Conservation (phyloP, 371 early-diverging fungal genomes). For the Apophysomyces ossiformis region DNA sequence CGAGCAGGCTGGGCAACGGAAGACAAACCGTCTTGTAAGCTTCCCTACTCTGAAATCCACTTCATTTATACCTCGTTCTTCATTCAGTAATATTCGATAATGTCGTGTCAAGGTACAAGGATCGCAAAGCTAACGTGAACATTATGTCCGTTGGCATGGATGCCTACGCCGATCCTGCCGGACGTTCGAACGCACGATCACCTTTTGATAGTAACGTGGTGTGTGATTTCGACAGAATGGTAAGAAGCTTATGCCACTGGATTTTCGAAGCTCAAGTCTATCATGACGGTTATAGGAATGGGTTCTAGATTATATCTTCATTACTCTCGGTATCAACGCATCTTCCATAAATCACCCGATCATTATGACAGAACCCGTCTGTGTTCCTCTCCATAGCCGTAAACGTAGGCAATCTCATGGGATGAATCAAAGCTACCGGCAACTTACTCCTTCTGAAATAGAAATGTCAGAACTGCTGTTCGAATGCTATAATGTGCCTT, state of each 20-base stretch:
- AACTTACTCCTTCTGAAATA: conserved; percentile 20
- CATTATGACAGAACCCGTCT: conserved; percentile 85
- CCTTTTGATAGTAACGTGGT: conserved; percentile 79
- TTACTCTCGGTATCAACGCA: conserved; percentile 77
- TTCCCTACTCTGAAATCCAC: not conserved
- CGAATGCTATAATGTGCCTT: conserved; percentile 81
- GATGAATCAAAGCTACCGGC: not conserved
- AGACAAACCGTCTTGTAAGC: conserved; percentile 61
- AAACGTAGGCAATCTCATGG: conserved; percentile 48
- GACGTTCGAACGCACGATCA: conserved; percentile 69
- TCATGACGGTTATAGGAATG: conserved; percentile 62
- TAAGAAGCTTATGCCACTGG: conserved; percentile 18
- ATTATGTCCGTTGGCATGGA: conserved; percentile 79
- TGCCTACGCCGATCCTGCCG: conserved; percentile 70
- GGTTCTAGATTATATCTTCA: conserved; percentile 84
- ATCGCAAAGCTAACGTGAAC: conserved; percentile 67
- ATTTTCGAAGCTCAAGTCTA: not conserved
- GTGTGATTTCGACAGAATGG: conserved; percentile 74
- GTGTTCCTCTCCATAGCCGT: conserved; percentile 76
- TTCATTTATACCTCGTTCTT: not conserved
- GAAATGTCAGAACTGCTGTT: conserved; percentile 87
- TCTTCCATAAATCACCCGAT: conserved; percentile 75
- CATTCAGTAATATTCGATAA: conserved; percentile 79
- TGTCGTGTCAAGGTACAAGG: conserved; percentile 78
- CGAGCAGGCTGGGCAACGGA: conserved; percentile 87